Base-by-base conservation (phyloP, 2,329 filamentous ascomycete species). In the Epichloe aotearoae region DNA sequence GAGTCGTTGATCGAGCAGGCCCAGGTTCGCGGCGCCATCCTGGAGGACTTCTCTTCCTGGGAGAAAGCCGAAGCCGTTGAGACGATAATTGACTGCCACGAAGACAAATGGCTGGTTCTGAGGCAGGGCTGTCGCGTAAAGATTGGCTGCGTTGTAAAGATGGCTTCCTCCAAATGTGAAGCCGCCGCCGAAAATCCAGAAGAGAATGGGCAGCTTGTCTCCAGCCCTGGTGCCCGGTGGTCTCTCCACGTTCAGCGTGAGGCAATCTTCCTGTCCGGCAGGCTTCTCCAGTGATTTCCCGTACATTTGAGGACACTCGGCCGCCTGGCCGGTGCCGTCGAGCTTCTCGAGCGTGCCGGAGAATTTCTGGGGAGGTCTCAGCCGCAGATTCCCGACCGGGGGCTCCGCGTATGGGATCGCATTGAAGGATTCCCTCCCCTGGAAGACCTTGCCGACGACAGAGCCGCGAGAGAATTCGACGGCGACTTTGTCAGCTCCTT, bases 1-100 rank as follows among this genome's bases (percentile, higher is more conserved):
- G 0, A 78, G 62, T 19, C 76, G 66, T 55, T 82, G 79, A 53
- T 83, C 80, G 3, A 50, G 34, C 10, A 48, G 41, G 3, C 86
- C 86, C 3, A 88, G 64, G 60, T 91, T 91, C 2, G 82, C 66
- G 2, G 81, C 74, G 1, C 84, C 83, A 53, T 87, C 60, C 53
- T 17, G 33, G 3, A 42, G 43, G 7, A 51, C 26, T 11, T 40
- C 23, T 17, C 42, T 51, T 14, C 39, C 43, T 2, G 43, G 49
- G 7, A 43, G 20, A 34, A 52, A 52, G 34, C 50, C 50, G 17
- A 52, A 52, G 30, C 40, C 46, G 10, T 33, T 36, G 8, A 38
- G 36, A 11, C 50, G 50, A 20, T 52, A 49, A 26, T 52, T 52
- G 20, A 44, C 39, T 8, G 50, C 42, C 2, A 52, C 50, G 34